Base-by-base conservation (phyloP, 2,329 filamentous ascomycete species). In the Gliomastix tumulicola region DNA sequence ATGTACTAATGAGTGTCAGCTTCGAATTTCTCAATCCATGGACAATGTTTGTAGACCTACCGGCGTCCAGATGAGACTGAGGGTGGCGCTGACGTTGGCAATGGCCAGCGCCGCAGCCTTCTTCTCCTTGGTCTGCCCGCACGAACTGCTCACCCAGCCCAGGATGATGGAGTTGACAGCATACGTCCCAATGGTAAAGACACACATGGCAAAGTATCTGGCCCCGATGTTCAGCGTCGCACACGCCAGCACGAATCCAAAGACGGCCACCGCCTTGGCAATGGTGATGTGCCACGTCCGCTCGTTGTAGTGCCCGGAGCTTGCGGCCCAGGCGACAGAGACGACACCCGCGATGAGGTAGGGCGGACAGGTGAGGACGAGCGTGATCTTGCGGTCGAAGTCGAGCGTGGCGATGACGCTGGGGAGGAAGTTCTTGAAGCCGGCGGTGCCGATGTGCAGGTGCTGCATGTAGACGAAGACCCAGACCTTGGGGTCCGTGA, bases 381-480 rank as follows among this genome's bases (percentile, higher is more conserved):
- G 53, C 1, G 65, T 68, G 17, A 66, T 57, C 1, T 57, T 68
- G 4, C 45, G 51, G 30, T 47, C 51, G 48, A 65, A 68, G 0
- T 59, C 60, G 2, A 63, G 57, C 4, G 53, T 63, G 41, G 57
- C 23, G 21, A 37, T 28, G 19, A 33, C 30, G 25, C 34, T 40
- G 9, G 38, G 38, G 38, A 40, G 37, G 30, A 40, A 40, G 39
- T 54, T 54, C 44, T 70, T 63, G 47, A 68, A 67, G 2, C 63
- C 62, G 31, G 67, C 68, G 15, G 68, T 67, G 4, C 65, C 66
- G 30, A 71, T 47, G 41, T 72, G 68, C 40, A 70, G 60, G 46
- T 72, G 71, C 39, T 69, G 63, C 65, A 71, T 71, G 22, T 69
- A 53, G 7, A 63, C 63, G 37, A 73, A 65, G 13, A 74, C 51